Evolutionary conservation across 495 filamentous ascomycete genomes (phyloP).

Genomic region (Mycothermus thermophilus): DNA sequence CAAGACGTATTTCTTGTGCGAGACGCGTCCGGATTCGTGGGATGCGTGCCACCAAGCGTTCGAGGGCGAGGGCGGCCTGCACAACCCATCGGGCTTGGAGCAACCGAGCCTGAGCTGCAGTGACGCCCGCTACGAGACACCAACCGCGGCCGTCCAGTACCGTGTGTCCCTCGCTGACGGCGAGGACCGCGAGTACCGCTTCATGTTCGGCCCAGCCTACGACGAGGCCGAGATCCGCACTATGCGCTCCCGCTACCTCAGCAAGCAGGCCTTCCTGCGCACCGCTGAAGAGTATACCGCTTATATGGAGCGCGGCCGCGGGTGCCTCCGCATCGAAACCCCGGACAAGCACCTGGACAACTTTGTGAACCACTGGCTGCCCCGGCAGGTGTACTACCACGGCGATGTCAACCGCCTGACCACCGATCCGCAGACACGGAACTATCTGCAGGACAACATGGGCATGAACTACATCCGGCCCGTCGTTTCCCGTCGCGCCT

Average conservation of each 20-base stretch:
- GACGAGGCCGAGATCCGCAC: conserved; percentile 34
- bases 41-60: conserved; percentile 37
- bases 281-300: conserved; percentile 31
- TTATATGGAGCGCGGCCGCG: conserved; percentile 36
- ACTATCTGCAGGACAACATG: conserved; percentile 47
- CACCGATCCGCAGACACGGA: conserved; percentile 44
- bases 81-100: conserved; percentile 33
- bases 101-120: conserved; percentile 24
- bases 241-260: conserved; percentile 37
- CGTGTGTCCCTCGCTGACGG: conserved; percentile 23
- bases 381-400: conserved; percentile 43
- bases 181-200: conserved; percentile 35
- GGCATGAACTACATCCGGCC: conserved; percentile 46
- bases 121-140: conserved; percentile 42
- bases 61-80: conserved; percentile 43
- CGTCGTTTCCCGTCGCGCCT: conserved; percentile 31
- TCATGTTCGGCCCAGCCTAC: conserved; percentile 40
- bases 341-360: conserved; percentile 43
- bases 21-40: conserved; percentile 36
- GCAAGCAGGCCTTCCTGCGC: conserved; percentile 32
- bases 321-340: conserved; percentile 38
- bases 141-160: conserved; percentile 41
- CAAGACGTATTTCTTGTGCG: conserved; percentile 43
- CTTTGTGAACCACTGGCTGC: conserved; percentile 46
- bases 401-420: conserved; percentile 45